Conservation (phyloP, 1,284 basidiomycete genomes). For the Ustilago hordei region DNA sequence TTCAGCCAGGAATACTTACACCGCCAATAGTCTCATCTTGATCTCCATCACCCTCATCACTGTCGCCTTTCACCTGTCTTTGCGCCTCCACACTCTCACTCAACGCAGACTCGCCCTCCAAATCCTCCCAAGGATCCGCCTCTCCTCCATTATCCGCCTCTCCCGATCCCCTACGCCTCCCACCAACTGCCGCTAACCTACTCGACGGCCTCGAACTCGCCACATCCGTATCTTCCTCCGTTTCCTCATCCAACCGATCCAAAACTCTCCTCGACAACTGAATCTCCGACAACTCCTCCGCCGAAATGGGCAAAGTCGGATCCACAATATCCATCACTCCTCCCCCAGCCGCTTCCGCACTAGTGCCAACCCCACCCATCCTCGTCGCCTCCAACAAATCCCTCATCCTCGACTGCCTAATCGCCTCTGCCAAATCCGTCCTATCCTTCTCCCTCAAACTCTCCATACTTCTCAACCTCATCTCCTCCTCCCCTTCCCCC, state of each 20-base stretch:
- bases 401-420: slow-evolving; percentile 43
- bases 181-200: slow-evolving; percentile 2
- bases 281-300: slow-evolving; percentile 37
- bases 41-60: slow-evolving; percentile 19
- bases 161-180: background rate
- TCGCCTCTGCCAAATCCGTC: slow-evolving; percentile 46
- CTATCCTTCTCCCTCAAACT: slow-evolving; percentile 50
- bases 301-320: slow-evolving; percentile 37
- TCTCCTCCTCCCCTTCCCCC: slow-evolving; percentile 20
- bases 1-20: slow-evolving; percentile 8
- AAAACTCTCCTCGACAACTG: slow-evolving; percentile 53
- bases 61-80: background rate
- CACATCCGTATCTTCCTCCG: slow-evolving; percentile 63
- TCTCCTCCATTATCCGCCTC: slow-evolving; percentile 15
- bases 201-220: slow-evolving; percentile 20
- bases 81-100: slow-evolving; percentile 7
- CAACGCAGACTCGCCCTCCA: slow-evolving; percentile 19
- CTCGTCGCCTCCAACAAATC: slow-evolving; percentile 48
- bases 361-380: slow-evolving; percentile 52
- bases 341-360: background rate
- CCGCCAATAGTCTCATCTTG: slow-evolving; percentile 35
- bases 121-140: slow-evolving; percentile 45
- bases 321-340: slow-evolving; percentile 33
- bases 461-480: slow-evolving; percentile 38
- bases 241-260: slow-evolving; percentile 63